Conservation (phyloP, 257 asterid genomes). For the Nicotiana paniculata region DNA sequence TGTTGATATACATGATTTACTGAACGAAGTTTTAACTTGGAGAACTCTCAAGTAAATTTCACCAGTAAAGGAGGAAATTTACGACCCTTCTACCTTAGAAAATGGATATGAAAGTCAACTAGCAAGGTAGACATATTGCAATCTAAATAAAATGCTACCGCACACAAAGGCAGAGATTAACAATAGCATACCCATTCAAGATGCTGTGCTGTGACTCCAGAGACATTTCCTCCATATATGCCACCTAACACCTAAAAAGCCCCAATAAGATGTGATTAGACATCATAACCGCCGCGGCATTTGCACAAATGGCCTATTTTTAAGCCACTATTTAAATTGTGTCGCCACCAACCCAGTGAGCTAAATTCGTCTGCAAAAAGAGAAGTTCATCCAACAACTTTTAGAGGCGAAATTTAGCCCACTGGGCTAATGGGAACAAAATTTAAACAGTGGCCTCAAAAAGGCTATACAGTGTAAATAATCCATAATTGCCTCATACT, state of each 20-base stretch:
- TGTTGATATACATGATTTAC: no score
- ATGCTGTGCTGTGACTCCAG: conserved; percentile 91
- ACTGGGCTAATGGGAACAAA: no score
- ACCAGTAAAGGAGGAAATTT: neutral
- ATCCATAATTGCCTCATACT: neutral
- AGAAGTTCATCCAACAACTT: no score
- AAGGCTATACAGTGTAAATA: no score
- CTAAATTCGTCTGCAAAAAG: no score
- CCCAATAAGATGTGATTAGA: conserved; percentile 18
- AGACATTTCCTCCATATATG: conserved; percentile 65
- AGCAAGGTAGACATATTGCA: neutral
- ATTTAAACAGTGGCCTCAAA: no score
- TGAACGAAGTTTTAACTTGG: neutral
- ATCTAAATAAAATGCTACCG: neutral
- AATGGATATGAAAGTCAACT: neutral
- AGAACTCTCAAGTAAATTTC: neutral
- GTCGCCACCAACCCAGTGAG: no score
- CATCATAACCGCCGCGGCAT: neutral
- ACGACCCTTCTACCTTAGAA: neutral
- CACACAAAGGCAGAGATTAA: neutral
- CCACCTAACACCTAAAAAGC: conserved; percentile 77
- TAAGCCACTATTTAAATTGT: no score
- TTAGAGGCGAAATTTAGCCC: no score
- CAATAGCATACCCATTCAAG: conserved; percentile 67
- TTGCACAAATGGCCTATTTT: no score